phyloP scores from a whole-genome alignment of 495 filamentous ascomycete species.

The Aspergillus hancockii region DNA sequence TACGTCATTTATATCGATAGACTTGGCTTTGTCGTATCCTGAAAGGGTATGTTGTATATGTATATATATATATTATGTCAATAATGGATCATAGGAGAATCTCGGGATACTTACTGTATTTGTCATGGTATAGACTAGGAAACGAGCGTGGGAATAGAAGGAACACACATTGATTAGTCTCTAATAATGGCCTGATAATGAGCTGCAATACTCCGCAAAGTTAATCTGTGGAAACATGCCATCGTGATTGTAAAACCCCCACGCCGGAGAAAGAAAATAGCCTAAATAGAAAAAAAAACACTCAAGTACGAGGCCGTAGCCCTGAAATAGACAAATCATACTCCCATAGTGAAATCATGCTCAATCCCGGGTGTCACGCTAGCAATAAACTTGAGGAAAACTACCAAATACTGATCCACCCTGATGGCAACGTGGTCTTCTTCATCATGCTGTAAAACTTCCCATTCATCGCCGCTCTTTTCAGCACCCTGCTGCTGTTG shows the following conservation, averaged over 20 bases:
- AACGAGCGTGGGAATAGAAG: background rate
- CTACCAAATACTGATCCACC: conserved; percentile 96
- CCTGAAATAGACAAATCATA: conserved; percentile 48
- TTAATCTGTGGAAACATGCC: background rate
- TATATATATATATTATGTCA: no score
- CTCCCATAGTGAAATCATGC: conserved; percentile 97
- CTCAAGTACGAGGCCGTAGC: background rate
- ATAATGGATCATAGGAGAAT: no score
- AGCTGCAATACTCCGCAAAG: background rate
- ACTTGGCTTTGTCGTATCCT: no score
- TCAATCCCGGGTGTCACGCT: conserved; percentile 96
- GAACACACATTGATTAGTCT: background rate
- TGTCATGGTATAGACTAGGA: background rate
- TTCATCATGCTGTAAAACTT: conserved; percentile 65
- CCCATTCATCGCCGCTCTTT: conserved; percentile 78
- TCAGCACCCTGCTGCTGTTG: conserved; percentile 48
- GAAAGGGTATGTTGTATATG: no score
- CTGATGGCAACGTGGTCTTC: conserved; percentile 88
- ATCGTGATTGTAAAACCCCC: background rate
- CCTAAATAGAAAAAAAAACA: background rate
- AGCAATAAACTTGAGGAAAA: conserved; percentile 98
- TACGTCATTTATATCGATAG: no score
- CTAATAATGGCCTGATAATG: background rate
- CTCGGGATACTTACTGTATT: background rate
- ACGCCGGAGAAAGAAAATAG: background rate